These are phyloP conservation scores for Parsonsia alboflavescens DNA, from an alignment of 257 asterid species.

Conservation along the genomic window DNA sequence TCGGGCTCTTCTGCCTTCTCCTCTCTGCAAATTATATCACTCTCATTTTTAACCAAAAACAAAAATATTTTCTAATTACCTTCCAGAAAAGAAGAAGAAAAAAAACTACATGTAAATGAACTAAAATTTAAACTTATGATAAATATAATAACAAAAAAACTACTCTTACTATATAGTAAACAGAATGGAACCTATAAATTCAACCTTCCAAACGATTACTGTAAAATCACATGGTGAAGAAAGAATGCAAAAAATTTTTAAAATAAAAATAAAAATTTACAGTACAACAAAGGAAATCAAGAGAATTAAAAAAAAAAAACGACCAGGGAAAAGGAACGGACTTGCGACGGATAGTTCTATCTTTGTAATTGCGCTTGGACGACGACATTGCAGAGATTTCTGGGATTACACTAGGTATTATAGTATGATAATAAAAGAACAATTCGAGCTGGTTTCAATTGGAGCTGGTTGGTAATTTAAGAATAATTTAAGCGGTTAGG, in stretches of 20 bases:
- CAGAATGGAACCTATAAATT: neutral
- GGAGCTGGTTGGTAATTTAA: neutral
- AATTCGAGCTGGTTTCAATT: neutral
- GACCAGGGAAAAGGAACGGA: neutral
- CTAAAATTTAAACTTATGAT: neutral
- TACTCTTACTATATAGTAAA: neutral
- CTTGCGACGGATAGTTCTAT: constrained; percentile 28
- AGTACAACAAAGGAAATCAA: neutral
- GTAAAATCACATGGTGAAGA: neutral
- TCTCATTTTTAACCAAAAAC: neutral
- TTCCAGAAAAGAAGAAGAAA: no score
- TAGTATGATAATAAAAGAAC: neutral
- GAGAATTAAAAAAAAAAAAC: no score
- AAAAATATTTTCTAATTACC: neutral
- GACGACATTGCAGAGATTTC: constrained; percentile 18
- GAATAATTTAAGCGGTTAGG: constrained; percentile 1
- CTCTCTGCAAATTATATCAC: constrained; percentile 38
- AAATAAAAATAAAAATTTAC: neutral
- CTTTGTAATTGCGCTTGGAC: constrained; percentile 29
- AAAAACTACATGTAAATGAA: neutral
- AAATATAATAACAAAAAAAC: neutral
- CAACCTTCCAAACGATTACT: neutral
- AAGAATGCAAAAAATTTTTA: neutral
- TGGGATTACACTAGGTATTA: neutral
- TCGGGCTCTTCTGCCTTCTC: constrained; percentile 88